Evolutionary conservation across 2,329 filamentous ascomycete genomes (phyloP), one percentile per base, ranked within the genome.

Genomic region (Neofusicoccum sp.): DNA sequence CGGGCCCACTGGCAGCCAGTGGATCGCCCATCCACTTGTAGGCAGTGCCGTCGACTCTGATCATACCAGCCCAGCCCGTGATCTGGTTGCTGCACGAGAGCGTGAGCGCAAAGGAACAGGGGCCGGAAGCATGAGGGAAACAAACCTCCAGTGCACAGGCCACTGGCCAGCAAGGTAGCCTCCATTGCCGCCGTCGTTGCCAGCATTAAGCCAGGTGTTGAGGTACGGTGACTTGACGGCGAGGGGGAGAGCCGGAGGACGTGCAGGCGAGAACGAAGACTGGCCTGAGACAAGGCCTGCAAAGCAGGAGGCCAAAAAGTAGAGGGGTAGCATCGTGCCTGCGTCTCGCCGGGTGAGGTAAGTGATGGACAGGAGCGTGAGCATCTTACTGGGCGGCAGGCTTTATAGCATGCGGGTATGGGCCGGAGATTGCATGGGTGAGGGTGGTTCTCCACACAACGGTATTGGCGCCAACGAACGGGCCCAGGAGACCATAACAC

Each of bases 151-250:
- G 66, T 89, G 89, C 1, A 77, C 79, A 1, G 88, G 83, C 87
- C 87, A 92, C 68, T 85, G 74, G 2, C 88, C 88, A 0, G 88
- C 83, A 31, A 92, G 79, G 62, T 88, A 83, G 1, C 87, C 87
- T 34, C 86, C 86, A 68, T 87, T 84, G 8, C 84, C 82, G 24
- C 82, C 84, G 70, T 86, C 80, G 30, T 78, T 83, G 1, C 86
- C 86, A 8, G 82, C 86, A 61, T 61, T 61, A 24, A 61, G 59
- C 87, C 88, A 91, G 12, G 86, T 84, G 69, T 84, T 91, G 14
- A 93, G 75, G 66, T 93, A 93, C 0, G 90, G 90, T 8, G 86
- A 88, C 63, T 85, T 86, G 45, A 93, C 89, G 44, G 89, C 89
- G 34, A 93, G 74, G 11, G 90, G 89, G 30, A 89, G 79, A 1